Evolutionary conservation across 2,329 filamentous ascomycete species (phyloP).

Genomic region (Penicillium sclerotiorum): DNA sequence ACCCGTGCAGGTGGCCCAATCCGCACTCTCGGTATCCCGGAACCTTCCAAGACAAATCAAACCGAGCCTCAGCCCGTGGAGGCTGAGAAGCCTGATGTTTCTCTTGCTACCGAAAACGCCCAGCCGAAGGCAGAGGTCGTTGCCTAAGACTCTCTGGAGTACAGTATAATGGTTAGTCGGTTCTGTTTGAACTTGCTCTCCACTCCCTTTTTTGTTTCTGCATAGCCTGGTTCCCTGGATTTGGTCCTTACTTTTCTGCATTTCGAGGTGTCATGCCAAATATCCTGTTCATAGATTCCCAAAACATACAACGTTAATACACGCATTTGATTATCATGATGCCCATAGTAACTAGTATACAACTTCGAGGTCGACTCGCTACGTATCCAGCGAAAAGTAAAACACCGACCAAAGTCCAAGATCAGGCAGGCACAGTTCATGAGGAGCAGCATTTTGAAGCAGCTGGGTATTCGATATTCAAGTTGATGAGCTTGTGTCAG

Average conservation of each 20-base stretch:
- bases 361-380: too few relatives aligned
- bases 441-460: too few relatives aligned
- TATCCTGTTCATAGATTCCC: constrained; percentile 15
- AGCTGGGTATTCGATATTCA: too few relatives aligned
- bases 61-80: constrained; percentile 20
- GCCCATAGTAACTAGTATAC: background rate
- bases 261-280: constrained; percentile 9
- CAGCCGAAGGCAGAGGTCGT: constrained; percentile 29
- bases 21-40: constrained; percentile 36
- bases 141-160: too few relatives aligned
- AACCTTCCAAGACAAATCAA: constrained; percentile 23
- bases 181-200: background rate
- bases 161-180: too few relatives aligned
- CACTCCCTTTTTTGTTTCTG: constrained; percentile 12
- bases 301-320: constrained; percentile 17
- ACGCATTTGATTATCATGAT: background rate
- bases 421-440: too few relatives aligned
- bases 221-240: constrained; percentile 26
- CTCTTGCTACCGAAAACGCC: constrained; percentile 22
- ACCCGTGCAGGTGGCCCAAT: constrained; percentile 34
- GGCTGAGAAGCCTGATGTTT: constrained; percentile 21
- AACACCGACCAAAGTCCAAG: too few relatives aligned
- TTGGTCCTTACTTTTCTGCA: constrained; percentile 12
- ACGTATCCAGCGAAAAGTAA: too few relatives aligned
- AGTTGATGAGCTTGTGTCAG: too few relatives aligned